A percentile compares a stretch with the other conserved stretches of the same genome.
Evolutionary conservation across 306 rosid genomes (phyloP).

Genomic region (Quercus variabilis): DNA sequence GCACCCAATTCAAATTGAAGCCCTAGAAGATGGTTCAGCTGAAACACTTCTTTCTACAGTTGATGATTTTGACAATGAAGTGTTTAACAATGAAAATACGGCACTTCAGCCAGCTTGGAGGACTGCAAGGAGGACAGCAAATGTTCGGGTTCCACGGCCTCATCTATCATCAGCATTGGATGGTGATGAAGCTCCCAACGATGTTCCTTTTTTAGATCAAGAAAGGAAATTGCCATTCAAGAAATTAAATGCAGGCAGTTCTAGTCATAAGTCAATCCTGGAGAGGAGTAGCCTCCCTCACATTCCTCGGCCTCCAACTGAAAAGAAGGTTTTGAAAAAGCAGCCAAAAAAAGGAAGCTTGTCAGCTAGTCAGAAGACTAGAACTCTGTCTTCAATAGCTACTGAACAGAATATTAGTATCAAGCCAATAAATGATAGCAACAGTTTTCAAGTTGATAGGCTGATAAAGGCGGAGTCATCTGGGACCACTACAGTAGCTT

Average conservation of each 20-base stretch:
- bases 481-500: slow-evolving; percentile 79
- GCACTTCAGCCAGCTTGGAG: slow-evolving; percentile 92
- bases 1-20: slow-evolving; percentile 82
- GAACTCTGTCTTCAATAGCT: slow-evolving; percentile 86
- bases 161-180: slow-evolving; percentile 46
- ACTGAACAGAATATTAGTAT: slow-evolving; percentile 50
- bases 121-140: slow-evolving; percentile 97
- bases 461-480: slow-evolving; percentile 68
- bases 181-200: slow-evolving; percentile 50
- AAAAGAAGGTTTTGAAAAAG: slow-evolving; percentile 57
- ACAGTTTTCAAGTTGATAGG: slow-evolving; percentile 54
- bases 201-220: slow-evolving; percentile 45
- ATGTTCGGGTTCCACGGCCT: slow-evolving; percentile 83
- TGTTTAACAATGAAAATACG: slow-evolving; percentile 50
- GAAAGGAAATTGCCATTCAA: slow-evolving; percentile 49
- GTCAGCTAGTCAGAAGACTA: slow-evolving; percentile 85
- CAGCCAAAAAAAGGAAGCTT: slow-evolving; percentile 61
- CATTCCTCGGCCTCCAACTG: slow-evolving; percentile 34
- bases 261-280: slow-evolving; percentile 47
- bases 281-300: slow-evolving; percentile 39
- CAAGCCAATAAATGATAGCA: slow-evolving; percentile 49
- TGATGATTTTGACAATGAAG: slow-evolving; percentile 55
- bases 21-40: slow-evolving; percentile 74
- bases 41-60: slow-evolving; percentile 51
- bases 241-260: slow-evolving; percentile 53